Base-by-base conservation (phyloP, 202 grass and related monocot genomes). In the Brachypodium distachyon region DNA sequence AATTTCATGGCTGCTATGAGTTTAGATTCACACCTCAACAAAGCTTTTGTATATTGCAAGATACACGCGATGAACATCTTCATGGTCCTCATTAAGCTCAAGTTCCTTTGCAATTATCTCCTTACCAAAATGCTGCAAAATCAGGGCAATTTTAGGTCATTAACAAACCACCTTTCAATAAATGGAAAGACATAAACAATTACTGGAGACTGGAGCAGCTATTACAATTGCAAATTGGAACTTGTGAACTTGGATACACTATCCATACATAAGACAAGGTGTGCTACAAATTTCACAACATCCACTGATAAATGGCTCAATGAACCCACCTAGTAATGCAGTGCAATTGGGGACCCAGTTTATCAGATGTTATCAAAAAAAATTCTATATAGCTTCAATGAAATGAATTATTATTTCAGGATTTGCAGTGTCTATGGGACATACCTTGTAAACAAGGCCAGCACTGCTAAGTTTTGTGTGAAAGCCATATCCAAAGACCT, bases 21-120 rank as follows among this genome's bases (percentile, higher is more conserved):
- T 75, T 46, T 19, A 79, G 46, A 34, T 80, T 42, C 21, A 23
- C 52, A 98, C 95, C 87, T 98, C 95, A 69, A 92, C 74, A 59
- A 98, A 95, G 73, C 85, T 98, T 94, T 90, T 98, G 81, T 98
- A 98, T 64, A 95, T 88, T 13, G 89, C 80, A 78, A 98, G 85
- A 85, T 95, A 92, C 82, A 98, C 14, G 1, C 73, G 65, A 26
- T 98, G 87, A 73, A 90, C 95, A 85, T 98, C 87, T 59, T 87
- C 73, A 72, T 98, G 85, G 16, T 81, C 92, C n/a, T 92, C 87
- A 80, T 73, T 82, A 61, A 85, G 43, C 49, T 90, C 78, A 88
- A 98, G 91, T 77, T 95, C 91, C 77, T 87, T 95, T 21, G 91
- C 89, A 86, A 98, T 98, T 83, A 95, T 98, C 74, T 98, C 91